phyloP scores from a whole-genome alignment of 2,329 filamentous ascomycete species.

The Colletotrichum sp. region DNA sequence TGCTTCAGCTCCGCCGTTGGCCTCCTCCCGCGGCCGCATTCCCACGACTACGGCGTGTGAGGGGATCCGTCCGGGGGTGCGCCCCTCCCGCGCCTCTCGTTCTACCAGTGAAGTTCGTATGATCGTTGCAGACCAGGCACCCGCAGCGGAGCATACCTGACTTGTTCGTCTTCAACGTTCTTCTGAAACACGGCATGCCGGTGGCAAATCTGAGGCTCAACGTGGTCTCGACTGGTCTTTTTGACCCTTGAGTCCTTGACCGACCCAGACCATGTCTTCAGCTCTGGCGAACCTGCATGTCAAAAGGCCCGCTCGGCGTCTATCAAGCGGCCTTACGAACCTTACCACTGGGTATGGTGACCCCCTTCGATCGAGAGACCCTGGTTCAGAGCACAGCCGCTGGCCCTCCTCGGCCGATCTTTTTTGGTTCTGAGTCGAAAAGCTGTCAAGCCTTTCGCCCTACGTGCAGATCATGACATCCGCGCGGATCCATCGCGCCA shows the following conservation, averaged over 20 bases:
- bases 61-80: not conserved
- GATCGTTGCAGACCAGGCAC: not conserved
- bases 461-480: constrained; percentile 7
- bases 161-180: not conserved
- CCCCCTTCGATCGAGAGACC: not conserved
- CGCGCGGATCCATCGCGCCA: constrained; percentile 6
- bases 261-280: not conserved
- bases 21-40: constrained; percentile 2
- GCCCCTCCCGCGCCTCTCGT: not conserved
- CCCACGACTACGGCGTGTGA: not conserved
- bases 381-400: not conserved
- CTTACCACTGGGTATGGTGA: not conserved
- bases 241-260: not conserved
- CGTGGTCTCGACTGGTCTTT: not conserved
- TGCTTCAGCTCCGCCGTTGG: constrained; percentile 4
- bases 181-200: not conserved
- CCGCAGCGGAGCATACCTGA: not conserved
- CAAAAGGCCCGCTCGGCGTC: not conserved
- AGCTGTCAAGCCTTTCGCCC: not conserved
- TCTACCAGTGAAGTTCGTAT: not conserved
- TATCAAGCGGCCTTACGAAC: not conserved
- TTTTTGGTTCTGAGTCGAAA: not conserved
- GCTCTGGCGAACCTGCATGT: not conserved
- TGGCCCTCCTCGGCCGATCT: not conserved
- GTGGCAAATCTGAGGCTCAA: constrained; percentile 18